These are phyloP conservation scores for Yarrowia yakushimensis DNA, from an alignment of 805 yeast species.

Conservation along the genomic window DNA sequence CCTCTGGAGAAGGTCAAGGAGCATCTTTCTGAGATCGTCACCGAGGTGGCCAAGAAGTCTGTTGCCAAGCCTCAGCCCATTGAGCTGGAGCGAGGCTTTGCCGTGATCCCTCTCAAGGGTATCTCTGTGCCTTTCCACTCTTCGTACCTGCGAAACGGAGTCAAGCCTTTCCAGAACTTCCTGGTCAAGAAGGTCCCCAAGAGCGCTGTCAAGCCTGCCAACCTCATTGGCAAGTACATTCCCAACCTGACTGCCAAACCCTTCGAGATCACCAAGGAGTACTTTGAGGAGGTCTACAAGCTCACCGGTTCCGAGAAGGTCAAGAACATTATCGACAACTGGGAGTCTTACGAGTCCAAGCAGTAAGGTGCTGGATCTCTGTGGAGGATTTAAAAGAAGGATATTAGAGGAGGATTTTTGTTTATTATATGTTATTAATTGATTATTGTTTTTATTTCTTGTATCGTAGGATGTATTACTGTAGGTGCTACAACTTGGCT, in stretches of 20 bases:
- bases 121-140: slow-evolving; percentile 99
- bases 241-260: slow-evolving; percentile 99
- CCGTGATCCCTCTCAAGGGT: slow-evolving; percentile 96
- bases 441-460: not conserved
- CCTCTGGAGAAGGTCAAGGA: slow-evolving; percentile 83
- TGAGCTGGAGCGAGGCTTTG: slow-evolving; percentile 95
- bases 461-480: not conserved
- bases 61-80: slow-evolving; percentile 92
- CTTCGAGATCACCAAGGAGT: slow-evolving; percentile 91
- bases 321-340: slow-evolving; percentile 84
- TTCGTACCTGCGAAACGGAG: slow-evolving; percentile 96
- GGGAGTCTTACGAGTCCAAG: slow-evolving; percentile 72
- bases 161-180: slow-evolving; percentile 97
- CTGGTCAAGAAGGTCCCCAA: slow-evolving; percentile 91
- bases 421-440: not conserved
- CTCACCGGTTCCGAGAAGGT: slow-evolving; percentile 90
- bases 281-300: slow-evolving; percentile 92
- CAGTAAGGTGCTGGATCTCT: slow-evolving; percentile 19
- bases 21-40: slow-evolving; percentile 83
- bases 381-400: not conserved
- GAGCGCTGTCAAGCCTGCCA: slow-evolving; percentile 91
- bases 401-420: not conserved
- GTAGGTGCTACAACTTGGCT: not conserved
- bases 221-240: slow-evolving; percentile 90
- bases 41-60: slow-evolving; percentile 78